These are phyloP conservation scores for Vitis hybrid DNA, from an alignment of 177 flowering plant species.

Conservation along the genomic window DNA sequence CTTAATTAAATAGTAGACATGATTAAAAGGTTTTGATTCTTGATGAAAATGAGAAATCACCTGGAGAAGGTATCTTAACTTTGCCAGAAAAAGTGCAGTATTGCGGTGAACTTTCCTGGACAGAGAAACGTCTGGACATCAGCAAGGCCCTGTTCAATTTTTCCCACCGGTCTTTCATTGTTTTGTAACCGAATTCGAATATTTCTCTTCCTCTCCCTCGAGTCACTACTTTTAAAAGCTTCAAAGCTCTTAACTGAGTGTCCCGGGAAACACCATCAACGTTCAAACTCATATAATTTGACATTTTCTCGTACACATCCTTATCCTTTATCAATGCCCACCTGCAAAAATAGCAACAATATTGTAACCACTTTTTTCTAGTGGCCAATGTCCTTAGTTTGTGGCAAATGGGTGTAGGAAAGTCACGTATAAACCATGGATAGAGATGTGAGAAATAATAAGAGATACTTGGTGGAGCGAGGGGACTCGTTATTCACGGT, in stretches of 20 bases:
- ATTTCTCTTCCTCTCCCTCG: slow-evolving; percentile 24
- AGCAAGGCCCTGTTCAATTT: slow-evolving; percentile 27
- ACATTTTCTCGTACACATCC: slow-evolving; percentile 30
- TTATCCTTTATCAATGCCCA: slow-evolving; percentile 55
- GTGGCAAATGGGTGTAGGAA: too few relatives aligned
- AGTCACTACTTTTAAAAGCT: slow-evolving; percentile 32
- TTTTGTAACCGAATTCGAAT: slow-evolving; percentile 33
- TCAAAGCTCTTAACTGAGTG: slow-evolving; percentile 45
- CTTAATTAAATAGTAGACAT: too few relatives aligned
- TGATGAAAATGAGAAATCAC: slow-evolving; percentile 12
- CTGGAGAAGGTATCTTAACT: slow-evolving; percentile 48
- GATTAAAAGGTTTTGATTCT: too few relatives aligned
- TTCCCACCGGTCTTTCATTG: slow-evolving; percentile 38
- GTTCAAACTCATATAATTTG: slow-evolving; percentile 7
- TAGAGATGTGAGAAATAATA: too few relatives aligned
- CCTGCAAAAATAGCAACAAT: slow-evolving; percentile 18
- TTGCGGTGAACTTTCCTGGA: slow-evolving; percentile 32
- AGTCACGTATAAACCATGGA: too few relatives aligned
- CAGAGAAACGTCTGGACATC: slow-evolving; percentile 30
- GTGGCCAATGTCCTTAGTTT: too few relatives aligned
- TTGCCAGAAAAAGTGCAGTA: slow-evolving; percentile 38
- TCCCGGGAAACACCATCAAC: slow-evolving; percentile 37
- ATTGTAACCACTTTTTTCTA: too few relatives aligned
- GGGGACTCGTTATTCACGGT: rapidly evolving
- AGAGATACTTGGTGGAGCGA: too few relatives aligned